Evolutionary conservation across 129 eudicot species (phyloP), one percentile per base, ranked within the genome.

Genomic region (Artemisia tridentata): DNA sequence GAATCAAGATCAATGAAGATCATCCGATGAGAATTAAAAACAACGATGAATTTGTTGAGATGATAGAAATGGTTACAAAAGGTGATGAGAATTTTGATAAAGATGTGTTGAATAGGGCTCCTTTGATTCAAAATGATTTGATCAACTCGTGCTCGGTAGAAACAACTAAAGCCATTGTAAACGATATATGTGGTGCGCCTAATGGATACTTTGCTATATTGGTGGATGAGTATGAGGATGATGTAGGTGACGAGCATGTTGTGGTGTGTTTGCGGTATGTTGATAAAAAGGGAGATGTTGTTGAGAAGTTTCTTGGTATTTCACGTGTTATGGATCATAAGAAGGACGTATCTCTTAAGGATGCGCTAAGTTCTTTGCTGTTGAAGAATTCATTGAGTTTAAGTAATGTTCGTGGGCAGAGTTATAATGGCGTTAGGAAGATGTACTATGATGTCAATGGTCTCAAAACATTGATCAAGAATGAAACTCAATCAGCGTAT

Each of bases 231-330:
- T 73, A 38, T 63, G 15, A 49, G 5, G 78, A 73, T 52, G 41
- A n/a, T 6, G 13, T 16, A 11, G 17, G 47, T 25, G 27, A 45
- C 12, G 43, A 56, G 20, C 65, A 48, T n/a, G 49, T 61, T 1
- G 58, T 31, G 14, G 61, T 72, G 21, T 73, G 78, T 73, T 17
- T 73, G 52, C 45, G 69, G 16, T 63, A 73, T 62, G 47, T 73
- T 49, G 56, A 63, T 11, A 47, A 60, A 48, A 18, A 16, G 7
- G 58, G 68, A 25, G 68, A 58, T 2, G 67, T 46, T 16, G 55
- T 65, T 14, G 65, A 74, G 46, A 65, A 63, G n/a, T 31, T 64
- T 63, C 63, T 75, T 66, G 73, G 79, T 55, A 15, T 75, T 65
- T 14, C 17, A 11, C 5, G 25, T 43, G 79, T 66, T 19, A 16